Base-by-base conservation (phyloP, 2,329 filamentous ascomycete species). In the Colletotrichum sp. region DNA sequence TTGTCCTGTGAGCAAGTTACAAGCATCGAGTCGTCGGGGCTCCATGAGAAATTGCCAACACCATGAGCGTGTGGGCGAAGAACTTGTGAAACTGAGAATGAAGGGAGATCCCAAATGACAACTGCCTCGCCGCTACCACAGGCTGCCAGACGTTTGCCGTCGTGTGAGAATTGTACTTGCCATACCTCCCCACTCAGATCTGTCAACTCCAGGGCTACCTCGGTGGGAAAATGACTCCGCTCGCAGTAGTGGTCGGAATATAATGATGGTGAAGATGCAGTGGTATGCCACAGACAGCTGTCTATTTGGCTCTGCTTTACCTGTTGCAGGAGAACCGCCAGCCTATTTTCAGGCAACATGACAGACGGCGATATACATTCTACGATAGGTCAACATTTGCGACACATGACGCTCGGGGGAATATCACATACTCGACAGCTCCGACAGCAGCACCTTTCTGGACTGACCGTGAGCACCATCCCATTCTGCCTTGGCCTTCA, bases 311-410 rank as follows among this genome's bases (percentile, higher is more conserved):
- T 92, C 77, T 93, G 90, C 83, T 98, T 98, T 49, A 98, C 93
- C 79, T 98, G 93, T 73, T 96, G 90, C 69, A 99, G 87, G 18
- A 99, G 88, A 39, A 93, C 90, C 3, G 95, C 95, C 60, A 99
- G 88, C 8, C 97, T 93, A 83, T 97, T 95, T 81, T 98, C 95
- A 2, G 97, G 97, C 71, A 99, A 94, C 96, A 99, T 99, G 60
- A 98, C 95, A 6, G 96, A 97, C 0, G 97, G 96, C 2, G 97
- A 98, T 83, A 99, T 98, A 72, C 92, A 98, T 88, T 90, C 95
- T 96, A 79, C 69, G 18, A 64, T 36, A 59, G 52, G 72, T 86
- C 70, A 83, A 76, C 69, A 68, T 24, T 66, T 15, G 39, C 8
- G 21, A 26, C 44, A 8, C 30, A 24, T 32, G 30, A 26, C 55